phyloP scores from a whole-genome alignment of 2,329 filamentous ascomycete species.

The Celoporthe dispersa region DNA sequence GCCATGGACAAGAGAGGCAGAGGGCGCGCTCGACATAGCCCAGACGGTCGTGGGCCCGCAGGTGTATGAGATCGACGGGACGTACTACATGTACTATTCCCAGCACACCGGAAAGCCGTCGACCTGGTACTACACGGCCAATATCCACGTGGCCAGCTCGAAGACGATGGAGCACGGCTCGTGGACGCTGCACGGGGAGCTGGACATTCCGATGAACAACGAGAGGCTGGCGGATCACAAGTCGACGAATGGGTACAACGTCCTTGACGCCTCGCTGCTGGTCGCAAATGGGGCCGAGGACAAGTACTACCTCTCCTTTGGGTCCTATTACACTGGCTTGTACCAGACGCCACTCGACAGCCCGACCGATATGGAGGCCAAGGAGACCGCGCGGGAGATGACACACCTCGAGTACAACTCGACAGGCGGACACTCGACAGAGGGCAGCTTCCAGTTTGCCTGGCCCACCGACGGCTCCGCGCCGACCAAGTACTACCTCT shows the following conservation, averaged over 20 bases:
- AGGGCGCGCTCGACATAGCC: constrained; percentile 5
- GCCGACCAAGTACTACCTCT: constrained; percentile 57
- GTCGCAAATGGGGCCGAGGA: not conserved
- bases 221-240: not conserved
- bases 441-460: constrained; percentile 38
- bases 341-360: constrained; percentile 43
- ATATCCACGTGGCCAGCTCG: constrained; percentile 57
- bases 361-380: constrained; percentile 6
- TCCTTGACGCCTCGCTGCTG: constrained; percentile 19
- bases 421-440: constrained; percentile 12
- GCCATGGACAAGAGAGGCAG: constrained; percentile 7
- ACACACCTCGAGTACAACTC: constrained; percentile 17
- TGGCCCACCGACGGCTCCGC: constrained; percentile 53
- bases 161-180: constrained; percentile 39
- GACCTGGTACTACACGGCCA: constrained; percentile 10
- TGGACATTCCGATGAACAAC: constrained; percentile 15
- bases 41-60: constrained; percentile 18
- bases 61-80: constrained; percentile 13
- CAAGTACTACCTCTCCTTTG: constrained; percentile 54
- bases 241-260: constrained; percentile 11
- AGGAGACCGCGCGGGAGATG: not conserved
- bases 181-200: constrained; percentile 55
- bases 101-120: constrained; percentile 2
- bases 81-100: constrained; percentile 22
- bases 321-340: constrained; percentile 65